Percentiles rank a stretch among this genome's conserved stretches.
phyloP scores from a whole-genome alignment of 148 eudicot species.

The Talinum fruticosum region DNA sequence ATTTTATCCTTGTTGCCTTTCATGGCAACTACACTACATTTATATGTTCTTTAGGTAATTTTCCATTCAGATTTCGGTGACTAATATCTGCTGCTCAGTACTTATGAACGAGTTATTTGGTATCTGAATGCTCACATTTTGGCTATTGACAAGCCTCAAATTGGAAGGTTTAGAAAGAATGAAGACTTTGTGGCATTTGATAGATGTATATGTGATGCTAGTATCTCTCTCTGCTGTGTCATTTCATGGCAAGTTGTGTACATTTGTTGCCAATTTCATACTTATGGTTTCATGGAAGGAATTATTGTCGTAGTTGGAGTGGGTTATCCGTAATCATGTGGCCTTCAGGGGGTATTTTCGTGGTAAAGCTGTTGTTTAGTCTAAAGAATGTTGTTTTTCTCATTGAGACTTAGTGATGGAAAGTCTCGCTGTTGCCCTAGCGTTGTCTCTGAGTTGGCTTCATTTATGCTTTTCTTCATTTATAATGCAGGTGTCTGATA shows the following conservation, averaged over 20 bases:
- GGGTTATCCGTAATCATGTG: too few species aligned
- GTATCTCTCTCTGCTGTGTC: too few species aligned
- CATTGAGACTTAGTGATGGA: neutral
- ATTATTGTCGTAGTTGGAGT: too few species aligned
- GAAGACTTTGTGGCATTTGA: too few species aligned
- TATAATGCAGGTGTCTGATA: constrained; percentile 20
- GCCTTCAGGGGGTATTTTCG: too few species aligned
- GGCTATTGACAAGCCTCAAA: neutral
- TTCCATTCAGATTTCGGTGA: neutral
- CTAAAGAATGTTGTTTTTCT: neutral
- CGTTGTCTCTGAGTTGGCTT: neutral
- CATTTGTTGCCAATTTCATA: too few species aligned
- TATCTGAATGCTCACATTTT: neutral
- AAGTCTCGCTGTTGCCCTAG: neutral
- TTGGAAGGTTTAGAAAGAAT: too few species aligned
- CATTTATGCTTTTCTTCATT: constrained; percentile 3
- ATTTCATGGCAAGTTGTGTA: too few species aligned
- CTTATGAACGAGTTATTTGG: neutral
- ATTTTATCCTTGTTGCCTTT: too few species aligned
- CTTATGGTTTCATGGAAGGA: too few species aligned
- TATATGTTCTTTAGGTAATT: neutral
- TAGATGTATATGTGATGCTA: too few species aligned
- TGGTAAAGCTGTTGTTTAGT: neutral
- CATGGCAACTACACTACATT: neutral
- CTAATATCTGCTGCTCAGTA: neutral